Base-by-base conservation (phyloP, 176 grass and related monocot species). In the Oryza meyeriana region DNA sequence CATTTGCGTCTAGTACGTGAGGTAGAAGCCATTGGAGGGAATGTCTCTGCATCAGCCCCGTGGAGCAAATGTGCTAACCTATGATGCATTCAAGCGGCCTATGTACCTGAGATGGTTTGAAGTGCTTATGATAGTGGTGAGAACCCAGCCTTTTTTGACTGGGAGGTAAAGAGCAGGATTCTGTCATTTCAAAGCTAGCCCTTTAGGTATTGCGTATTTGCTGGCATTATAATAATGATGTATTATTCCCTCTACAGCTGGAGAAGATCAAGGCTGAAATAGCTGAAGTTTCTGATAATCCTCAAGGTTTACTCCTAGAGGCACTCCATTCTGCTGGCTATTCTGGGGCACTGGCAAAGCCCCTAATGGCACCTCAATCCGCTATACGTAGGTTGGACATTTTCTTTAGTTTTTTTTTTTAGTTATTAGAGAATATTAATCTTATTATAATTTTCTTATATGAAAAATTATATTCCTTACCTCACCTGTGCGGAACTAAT, bases 21-120 rank as follows among this genome's bases (percentile, higher is more conserved):
- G 88, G 89, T 89, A 20, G 88, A 97, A 87, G 88, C 91, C 68
- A 91, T 97, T 22, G 94, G 94, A 33, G 94, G 91, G 72, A 93
- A 87, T 89, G 78, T 97, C 22, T 86, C 86, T 13, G 91, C 94
- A 72, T 87, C 94, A 32, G 91, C 91, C 74, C 17, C 86, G 88
- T 82, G 94, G 91, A 74, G n/a, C 94, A 97, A 65, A 97, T 97
- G 91, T 80, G 91, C 69, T 97, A 93, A 97, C 86, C 41, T 97
- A 89, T 87, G 88, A 97, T 89, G 94, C 94, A 28, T 69, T 94
- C 74, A 94, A 94, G 45, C n/a, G n/a, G 79, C 73, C 32, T 84
- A 94, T 86, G 79, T 85, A 50, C 89, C 92, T 1, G 85, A 92
- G 78, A 94, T 94, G 89, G 55, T 92, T 92, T 68, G 92, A 94